Percentiles rank a stretch among this genome's conserved stretches.
These are phyloP conservation scores for Nepenthes gracilis DNA, from an alignment of 148 eudicot species.

Conservation along the genomic window DNA sequence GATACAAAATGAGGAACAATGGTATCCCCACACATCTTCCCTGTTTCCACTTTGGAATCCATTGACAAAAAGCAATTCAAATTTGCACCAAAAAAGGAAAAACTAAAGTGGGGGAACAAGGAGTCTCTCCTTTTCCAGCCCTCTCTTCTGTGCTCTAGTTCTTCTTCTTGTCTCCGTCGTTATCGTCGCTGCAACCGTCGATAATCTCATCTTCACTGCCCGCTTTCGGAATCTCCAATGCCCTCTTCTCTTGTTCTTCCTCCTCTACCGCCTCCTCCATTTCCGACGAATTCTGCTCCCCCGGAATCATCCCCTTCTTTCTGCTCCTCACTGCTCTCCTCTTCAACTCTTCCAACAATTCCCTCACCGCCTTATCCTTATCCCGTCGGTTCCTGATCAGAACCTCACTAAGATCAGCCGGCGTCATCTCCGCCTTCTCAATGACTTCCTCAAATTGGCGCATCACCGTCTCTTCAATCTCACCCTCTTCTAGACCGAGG, in stretches of 20 bases:
- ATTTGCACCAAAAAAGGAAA: too few species aligned
- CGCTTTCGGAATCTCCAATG: slow-evolving; percentile 37
- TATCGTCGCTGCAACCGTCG: background rate
- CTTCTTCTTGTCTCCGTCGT: too few species aligned
- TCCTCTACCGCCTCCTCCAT: slow-evolving; percentile 14
- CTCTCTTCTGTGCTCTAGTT: too few species aligned
- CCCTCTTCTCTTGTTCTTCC: slow-evolving; percentile 75
- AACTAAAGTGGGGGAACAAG: too few species aligned
- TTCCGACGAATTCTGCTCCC: slow-evolving; percentile 3
- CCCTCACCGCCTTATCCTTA: slow-evolving; percentile 32
- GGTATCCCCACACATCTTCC: too few species aligned
- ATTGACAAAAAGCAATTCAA: too few species aligned
- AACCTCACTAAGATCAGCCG: slow-evolving; percentile 78
- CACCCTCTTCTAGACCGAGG: slow-evolving; percentile 33
- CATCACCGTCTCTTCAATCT: slow-evolving; percentile 11
- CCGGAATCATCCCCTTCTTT: background rate
- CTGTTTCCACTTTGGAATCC: too few species aligned
- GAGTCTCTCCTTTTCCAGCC: too few species aligned
- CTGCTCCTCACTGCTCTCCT: slow-evolving; percentile 24
- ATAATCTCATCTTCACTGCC: slow-evolving; percentile 2
- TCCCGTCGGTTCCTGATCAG: slow-evolving; percentile 58
- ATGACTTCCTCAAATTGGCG: slow-evolving; percentile 17
- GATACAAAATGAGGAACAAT: too few species aligned
- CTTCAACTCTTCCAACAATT: slow-evolving; percentile 39
- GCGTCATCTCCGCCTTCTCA: slow-evolving; percentile 50